Base-by-base conservation (phyloP, 768 basidiomycete genomes). In the Leucosporidium creatinivorum region DNA sequence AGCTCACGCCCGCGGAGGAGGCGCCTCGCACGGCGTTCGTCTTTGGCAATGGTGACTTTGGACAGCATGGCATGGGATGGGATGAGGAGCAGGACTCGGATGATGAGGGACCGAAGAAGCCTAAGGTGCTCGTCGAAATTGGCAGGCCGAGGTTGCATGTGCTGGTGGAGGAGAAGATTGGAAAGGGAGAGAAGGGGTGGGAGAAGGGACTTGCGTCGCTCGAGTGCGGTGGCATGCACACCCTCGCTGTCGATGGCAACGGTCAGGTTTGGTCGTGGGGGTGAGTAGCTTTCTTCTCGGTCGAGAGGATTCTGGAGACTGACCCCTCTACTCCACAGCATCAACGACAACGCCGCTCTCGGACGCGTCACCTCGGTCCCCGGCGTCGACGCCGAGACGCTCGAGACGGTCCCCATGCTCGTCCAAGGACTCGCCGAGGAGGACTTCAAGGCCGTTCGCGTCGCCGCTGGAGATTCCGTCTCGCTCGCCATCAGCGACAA, bases 11-110 rank as follows among this genome's bases (percentile, higher is more conserved):
- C 4, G 58, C 62, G 0, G 10, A 12, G 1, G 65, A 63, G 13
- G 55, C 57, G 4, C 62, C 69, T 1, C 63, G 72, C 17, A 56
- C 66, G 51, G 81, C 93, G 23, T 94, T 93, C 70, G 87, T 84
- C 12, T 97, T 89, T 85, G 94, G 94, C 10, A 86, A 78, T 23
- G 93, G 92, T 31, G 93, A 94, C 78, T 91, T 92, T 80, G 93
- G 93, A 36, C 93, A 98, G 78, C 88, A 96, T 75, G 96, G 93
- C 39, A 84, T 94, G 81, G 94, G 94, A 17, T 73, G 75, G 18
- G 78, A 78, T 56, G 48, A 85, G 33, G 39, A 44, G 8, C 8
- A 6, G 6, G 39, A 44, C 13, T 44, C 39, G 39, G 39, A 44
- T 13, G 52, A 54, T 17, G 52, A 54, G n/a, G 18, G 15, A 17